These are phyloP conservation scores for Blastosporella zonata DNA, from an alignment of 1,284 basidiomycete species.

Conservation along the genomic window DNA sequence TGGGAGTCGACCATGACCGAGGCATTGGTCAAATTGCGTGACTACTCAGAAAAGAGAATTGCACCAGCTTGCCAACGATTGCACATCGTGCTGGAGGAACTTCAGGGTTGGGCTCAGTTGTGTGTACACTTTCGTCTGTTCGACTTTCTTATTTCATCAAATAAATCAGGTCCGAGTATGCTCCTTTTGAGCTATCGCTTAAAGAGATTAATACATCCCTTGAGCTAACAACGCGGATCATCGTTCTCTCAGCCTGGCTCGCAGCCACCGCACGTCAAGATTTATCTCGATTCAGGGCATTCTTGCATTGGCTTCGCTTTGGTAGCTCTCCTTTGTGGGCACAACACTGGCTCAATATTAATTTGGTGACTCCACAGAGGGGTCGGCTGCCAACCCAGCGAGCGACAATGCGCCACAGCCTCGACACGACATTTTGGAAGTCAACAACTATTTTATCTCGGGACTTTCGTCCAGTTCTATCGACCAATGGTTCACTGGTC, in stretches of 20 bases:
- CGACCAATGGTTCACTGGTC: constrained; percentile 76
- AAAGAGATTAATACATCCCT: constrained; percentile 51
- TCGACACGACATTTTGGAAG: constrained; percentile 74
- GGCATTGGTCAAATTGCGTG: constrained; percentile 66
- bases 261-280: constrained; percentile 63
- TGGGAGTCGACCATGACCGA: constrained; percentile 75
- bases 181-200: constrained; percentile 49
- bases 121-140: constrained; percentile 34
- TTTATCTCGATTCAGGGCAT: constrained; percentile 68
- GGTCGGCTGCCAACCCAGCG: constrained; percentile 36
- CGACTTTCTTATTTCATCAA: constrained; percentile 16
- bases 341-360: not conserved
- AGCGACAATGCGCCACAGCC: constrained; percentile 47
- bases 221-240: constrained; percentile 48
- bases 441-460: constrained; percentile 72
- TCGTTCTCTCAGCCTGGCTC: constrained; percentile 67
- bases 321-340: constrained; percentile 38
- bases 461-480: constrained; percentile 66
- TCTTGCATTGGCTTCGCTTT: constrained; percentile 72
- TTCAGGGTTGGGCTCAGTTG: constrained; percentile 73
- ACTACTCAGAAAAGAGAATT: constrained; percentile 66
- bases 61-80: constrained; percentile 73
- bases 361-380: constrained; percentile 28
- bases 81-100: constrained; percentile 70
- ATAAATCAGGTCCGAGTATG: constrained; percentile 43